Percentiles rank a stretch among this genome's conserved stretches.
Conservation (phyloP, 2,329 filamentous ascomycete species). For the Fusarium sp. region DNA sequence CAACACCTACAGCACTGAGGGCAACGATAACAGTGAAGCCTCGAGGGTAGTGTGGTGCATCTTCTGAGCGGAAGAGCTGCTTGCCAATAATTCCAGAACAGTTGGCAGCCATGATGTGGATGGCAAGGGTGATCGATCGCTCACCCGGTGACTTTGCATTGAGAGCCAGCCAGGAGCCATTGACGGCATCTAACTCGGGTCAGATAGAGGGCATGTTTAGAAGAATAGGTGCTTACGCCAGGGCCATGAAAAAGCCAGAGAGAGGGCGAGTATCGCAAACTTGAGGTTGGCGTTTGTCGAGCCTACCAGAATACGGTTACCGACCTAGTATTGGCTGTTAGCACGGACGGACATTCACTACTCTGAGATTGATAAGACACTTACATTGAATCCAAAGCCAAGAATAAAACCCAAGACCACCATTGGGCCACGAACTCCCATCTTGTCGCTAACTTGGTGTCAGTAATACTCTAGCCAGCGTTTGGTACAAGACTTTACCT, state of each 20-base stretch:
- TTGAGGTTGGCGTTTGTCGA: conserved; percentile 41
- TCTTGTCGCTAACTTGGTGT: conserved; percentile 20
- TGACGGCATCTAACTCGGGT: conserved; percentile 30
- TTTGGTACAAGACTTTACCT: neutral
- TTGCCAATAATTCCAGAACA: conserved; percentile 44
- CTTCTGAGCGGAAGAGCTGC: conserved; percentile 43
- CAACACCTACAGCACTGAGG: conserved; percentile 22
- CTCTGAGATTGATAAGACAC: neutral
- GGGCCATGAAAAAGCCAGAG: conserved; percentile 43
- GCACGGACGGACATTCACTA: neutral
- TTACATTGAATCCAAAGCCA: conserved; percentile 19
- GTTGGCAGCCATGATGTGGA: conserved; percentile 47
- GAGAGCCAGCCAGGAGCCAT: conserved; percentile 44
- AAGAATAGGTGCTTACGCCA: conserved; percentile 45
- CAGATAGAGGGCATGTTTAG: neutral
- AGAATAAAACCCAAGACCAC: conserved; percentile 33
- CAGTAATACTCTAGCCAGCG: neutral
- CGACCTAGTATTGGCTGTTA: conserved; percentile 32
- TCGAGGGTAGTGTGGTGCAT: conserved; percentile 40
- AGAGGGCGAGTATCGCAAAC: conserved; percentile 46
- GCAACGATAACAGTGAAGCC: conserved; percentile 40
- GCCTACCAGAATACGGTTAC: conserved; percentile 44
- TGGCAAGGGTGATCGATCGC: conserved; percentile 44
- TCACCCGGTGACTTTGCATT: conserved; percentile 44
- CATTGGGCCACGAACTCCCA: conserved; percentile 32